Percentiles rank a stretch among this genome's conserved stretches.
Evolutionary conservation across 2,329 filamentous ascomycete species (phyloP).

Genomic region (Dactylonectria estremocensis): DNA sequence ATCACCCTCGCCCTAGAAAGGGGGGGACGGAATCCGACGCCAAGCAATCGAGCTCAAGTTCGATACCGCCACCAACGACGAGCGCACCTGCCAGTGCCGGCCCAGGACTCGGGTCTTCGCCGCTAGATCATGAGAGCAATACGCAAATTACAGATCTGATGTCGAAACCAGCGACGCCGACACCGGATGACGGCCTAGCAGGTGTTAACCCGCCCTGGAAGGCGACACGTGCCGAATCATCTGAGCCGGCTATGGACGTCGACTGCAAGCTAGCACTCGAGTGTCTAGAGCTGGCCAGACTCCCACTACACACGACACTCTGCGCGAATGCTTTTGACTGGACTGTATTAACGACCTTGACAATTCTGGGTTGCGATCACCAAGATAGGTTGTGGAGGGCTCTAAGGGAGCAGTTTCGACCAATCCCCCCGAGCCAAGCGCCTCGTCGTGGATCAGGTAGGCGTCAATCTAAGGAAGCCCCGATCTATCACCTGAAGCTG

Average conservation of each 20-base stretch:
- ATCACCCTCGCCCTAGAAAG: constrained; percentile 16
- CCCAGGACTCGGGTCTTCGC: not conserved
- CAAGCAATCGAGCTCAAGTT: constrained; percentile 3
- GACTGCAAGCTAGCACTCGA: constrained; percentile 29
- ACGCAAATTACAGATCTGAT: not conserved
- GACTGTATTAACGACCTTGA: constrained; percentile 34
- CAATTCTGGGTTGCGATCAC: constrained; percentile 30
- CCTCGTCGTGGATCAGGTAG: constrained; percentile 18
- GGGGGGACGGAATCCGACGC: constrained; percentile 11
- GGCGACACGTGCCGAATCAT: not conserved
- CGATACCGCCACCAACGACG: constrained; percentile 4
- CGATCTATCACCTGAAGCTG: constrained; percentile 28
- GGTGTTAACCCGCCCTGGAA: not conserved
- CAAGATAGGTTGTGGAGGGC: constrained; percentile 32
- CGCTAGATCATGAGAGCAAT: not conserved
- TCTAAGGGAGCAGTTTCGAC: constrained; percentile 29
- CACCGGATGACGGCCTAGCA: constrained; percentile 1
- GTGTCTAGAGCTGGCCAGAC: constrained; percentile 30
- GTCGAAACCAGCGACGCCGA: not conserved
- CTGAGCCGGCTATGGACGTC: not conserved
- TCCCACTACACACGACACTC: constrained; percentile 29
- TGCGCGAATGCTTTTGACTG: constrained; percentile 34
- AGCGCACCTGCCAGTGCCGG: constrained; percentile 7
- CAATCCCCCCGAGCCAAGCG: constrained; percentile 9
- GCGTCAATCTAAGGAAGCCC: constrained; percentile 15